Evolutionary conservation across 1,284 basidiomycete species (phyloP).

Genomic region (Ceratobasidium papillatum): DNA sequence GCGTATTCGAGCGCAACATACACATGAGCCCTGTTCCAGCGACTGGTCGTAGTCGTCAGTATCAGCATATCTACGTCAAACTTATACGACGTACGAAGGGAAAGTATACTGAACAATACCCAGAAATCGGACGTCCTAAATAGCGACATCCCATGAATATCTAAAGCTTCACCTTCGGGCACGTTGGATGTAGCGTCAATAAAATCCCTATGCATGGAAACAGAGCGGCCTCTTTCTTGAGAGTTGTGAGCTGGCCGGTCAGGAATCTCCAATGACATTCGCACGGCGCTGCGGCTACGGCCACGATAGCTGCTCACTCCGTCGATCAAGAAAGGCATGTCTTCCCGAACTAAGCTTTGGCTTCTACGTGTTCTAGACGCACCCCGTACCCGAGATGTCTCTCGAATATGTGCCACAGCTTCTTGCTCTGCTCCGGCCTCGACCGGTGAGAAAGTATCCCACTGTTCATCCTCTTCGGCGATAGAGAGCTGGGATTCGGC

Average conservation of each 20-base stretch:
- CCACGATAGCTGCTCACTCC: conserved; percentile 15
- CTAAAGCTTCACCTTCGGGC: conserved; percentile 43
- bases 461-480: conserved; percentile 17
- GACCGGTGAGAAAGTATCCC: conserved; percentile 43
- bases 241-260: not conserved
- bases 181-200: conserved; percentile 4
- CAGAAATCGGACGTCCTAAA: conserved; percentile 72
- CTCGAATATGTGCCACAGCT: conserved; percentile 20
- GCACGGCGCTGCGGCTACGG: conserved; percentile 8
- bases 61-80: conserved; percentile 18
- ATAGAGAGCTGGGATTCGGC: conserved; percentile 26
- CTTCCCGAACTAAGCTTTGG: conserved; percentile 9
- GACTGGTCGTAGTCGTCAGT: conserved; percentile 57
- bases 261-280: conserved; percentile 1
- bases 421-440: conserved; percentile 38
- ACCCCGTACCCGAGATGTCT: conserved; percentile 1
- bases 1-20: conserved; percentile 53
- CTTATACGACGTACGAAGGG: conserved; percentile 60
- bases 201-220: conserved; percentile 27
- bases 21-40: conserved; percentile 91
- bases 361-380: conserved; percentile 10
- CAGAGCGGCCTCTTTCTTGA: conserved; percentile 19
- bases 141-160: conserved; percentile 62
- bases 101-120: conserved; percentile 74
- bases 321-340: conserved; percentile 21